These are phyloP conservation scores for Pythium diclinum DNA, from an alignment of 352 stramenopile genomes.

Conservation along the genomic window DNA sequence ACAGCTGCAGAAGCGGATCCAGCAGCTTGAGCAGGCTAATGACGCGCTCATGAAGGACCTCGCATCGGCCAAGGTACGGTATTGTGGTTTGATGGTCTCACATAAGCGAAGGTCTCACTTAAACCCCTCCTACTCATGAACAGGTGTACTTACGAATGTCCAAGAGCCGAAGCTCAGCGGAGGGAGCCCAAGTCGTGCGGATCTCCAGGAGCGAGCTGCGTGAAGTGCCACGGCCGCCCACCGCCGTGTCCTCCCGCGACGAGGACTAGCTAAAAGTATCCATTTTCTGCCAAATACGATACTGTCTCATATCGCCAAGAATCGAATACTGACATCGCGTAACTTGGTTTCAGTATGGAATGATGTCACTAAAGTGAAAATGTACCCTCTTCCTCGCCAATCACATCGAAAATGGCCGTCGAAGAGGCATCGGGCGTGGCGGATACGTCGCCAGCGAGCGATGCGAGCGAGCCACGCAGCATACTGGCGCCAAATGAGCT, in stretches of 20 bases:
- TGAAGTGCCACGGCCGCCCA: slow-evolving; percentile 42
- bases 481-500: slow-evolving; percentile 47
- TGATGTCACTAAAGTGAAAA: neutral
- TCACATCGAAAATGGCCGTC: neutral
- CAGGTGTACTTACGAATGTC: slow-evolving; percentile 58
- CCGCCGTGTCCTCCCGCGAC: slow-evolving; percentile 2
- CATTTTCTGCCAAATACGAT: neutral
- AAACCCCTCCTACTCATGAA: neutral
- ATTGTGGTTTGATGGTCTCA: neutral
- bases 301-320: neutral
- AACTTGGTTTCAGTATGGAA: neutral
- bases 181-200: slow-evolving; percentile 46
- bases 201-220: slow-evolving; percentile 66
- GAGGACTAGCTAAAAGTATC: slow-evolving; percentile 5
- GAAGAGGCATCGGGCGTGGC: neutral
- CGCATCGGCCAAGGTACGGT: slow-evolving; percentile 52
- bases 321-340: neutral
- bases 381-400: neutral
- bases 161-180: slow-evolving; percentile 35
- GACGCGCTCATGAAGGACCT: slow-evolving; percentile 75
- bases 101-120: neutral
- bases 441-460: neutral
- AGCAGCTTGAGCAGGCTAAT: slow-evolving; percentile 75
- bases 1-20: slow-evolving; percentile 49
- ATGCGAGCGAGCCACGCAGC: neutral